phyloP scores from a whole-genome alignment of 768 basidiomycete species.

The Amylocystis lapponica region DNA sequence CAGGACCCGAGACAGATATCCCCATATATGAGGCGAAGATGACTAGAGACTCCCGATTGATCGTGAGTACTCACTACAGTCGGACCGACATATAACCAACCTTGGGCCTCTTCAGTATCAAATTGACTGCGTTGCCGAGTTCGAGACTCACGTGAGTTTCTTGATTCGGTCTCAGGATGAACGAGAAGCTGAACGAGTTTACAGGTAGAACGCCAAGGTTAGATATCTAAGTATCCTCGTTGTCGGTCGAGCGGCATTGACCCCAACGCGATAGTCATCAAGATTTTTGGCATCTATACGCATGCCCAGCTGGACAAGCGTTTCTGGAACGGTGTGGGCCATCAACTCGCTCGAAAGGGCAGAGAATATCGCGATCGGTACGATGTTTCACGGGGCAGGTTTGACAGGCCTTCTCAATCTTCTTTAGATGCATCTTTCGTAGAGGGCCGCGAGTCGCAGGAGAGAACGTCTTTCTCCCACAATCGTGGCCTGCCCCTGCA shows the following conservation, averaged over 20 bases:
- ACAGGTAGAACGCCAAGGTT: constrained; percentile 33
- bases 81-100: no score
- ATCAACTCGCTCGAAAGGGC: constrained; percentile 35
- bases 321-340: constrained; percentile 41
- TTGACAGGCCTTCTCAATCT: neutral
- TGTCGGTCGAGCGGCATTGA: neutral
- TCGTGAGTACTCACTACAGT: constrained; percentile 16
- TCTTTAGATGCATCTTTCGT: constrained; percentile 40
- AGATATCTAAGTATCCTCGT: neutral
- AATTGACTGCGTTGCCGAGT: constrained; percentile 17
- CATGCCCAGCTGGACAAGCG: constrained; percentile 38
- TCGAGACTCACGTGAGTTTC: constrained; percentile 12
- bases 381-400: neutral
- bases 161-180: neutral
- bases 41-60: constrained; percentile 29
- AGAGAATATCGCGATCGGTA: constrained; percentile 49
- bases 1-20: constrained; percentile 36
- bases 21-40: constrained; percentile 70
- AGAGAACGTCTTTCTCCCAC: constrained; percentile 40
- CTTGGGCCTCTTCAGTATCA: constrained; percentile 12
- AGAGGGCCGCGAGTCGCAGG: constrained; percentile 28
- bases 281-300: constrained; percentile 44
- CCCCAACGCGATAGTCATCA: constrained; percentile 30
- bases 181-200: neutral
- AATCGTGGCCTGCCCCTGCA: constrained; percentile 40